Evolutionary conservation across 768 basidiomycete species (phyloP), one percentile per base, ranked within the genome.

Genomic region (Phlegmacium glaucopus): DNA sequence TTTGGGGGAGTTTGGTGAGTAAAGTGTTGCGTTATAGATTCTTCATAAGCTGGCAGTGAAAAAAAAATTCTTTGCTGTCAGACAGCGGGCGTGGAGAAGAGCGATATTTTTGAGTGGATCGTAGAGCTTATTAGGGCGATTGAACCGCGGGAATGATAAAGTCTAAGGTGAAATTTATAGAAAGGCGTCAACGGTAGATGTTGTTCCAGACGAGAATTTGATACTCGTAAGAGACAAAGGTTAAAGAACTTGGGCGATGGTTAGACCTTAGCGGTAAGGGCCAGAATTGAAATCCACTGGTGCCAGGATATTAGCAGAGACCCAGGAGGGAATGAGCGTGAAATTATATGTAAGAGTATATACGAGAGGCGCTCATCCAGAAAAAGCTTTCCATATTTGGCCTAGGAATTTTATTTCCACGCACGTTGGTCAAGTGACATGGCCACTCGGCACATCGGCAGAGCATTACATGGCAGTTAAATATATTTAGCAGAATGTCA

Each of bases 11-110:
- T 34, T 47, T 51, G 47, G 55, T 44, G 44, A 45, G 37, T 53
- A 45, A 43, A 38, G 37, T 45, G 34, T 13, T 17, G 37, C 25
- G 55, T 67, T 52, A 68, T 45, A 49, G 61, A 54, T 51, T 53
- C 58, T 60, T 64, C 61, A 66, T 63, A 44, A 39, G 58, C 57
- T 57, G 55, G 41, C 53, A 48, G 17, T 11, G 12, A 16, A n/a
- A 25, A 17, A 38, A 18, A 26, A 17, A n/a, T n/a, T 36, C 41
- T 47, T 39, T 48, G 53, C 39, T 48, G 49, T n/a, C n/a, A n/a
- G n/a, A n/a, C n/a, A 41, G 39, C n/a, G n/a, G n/a, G n/a, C n/a
- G 39, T 42, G 49, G 41, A 37, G 42, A 45, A 41, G 22, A 38
- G 44, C 39, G 42, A 43, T 36, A 32, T 35, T 29, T 22, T 12